Base-by-base conservation (phyloP, 805 yeast genomes). In the Yarrowia yakushimensis region DNA sequence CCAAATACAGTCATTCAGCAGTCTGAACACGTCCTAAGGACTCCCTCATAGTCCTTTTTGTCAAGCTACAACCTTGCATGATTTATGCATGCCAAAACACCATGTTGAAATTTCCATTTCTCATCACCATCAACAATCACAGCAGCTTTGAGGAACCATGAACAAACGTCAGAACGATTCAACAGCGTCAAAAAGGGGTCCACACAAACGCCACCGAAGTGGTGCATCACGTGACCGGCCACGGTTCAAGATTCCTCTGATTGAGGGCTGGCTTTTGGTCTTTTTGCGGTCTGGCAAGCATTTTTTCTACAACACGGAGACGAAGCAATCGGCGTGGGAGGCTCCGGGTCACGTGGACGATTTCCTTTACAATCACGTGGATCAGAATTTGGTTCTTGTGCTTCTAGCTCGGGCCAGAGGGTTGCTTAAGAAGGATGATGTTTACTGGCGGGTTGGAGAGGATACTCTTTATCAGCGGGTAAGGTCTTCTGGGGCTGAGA, bases 251-350 rank as follows among this genome's bases (percentile, higher is more conserved):
- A 25, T 52, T 13, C 22, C 27, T 4, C 28, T 52, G 7, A 34
- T 34, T 23, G 59, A 66, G 11, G 52, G 45, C 18, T 82, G 84
- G 85, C 36, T 63, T 2, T 63, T 81, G n/a, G 73, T 81, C 1
- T 71, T 82, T 22, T 72, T 78, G 15, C 70, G 71, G 22, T 69
- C 72, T 9, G 85, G 84, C 0, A 62, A 74, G 2, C 77, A 79
- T 63, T 81, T 76, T 68, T 81, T 75, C 48, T 69, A 76, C 63
- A 74, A 79, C 65, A 37, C 30, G 0, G 62, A 41, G 2, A 69
- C 75, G 0, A 65, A 68, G 9, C 64, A 63, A 39, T 74, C 80
- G 1, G 61, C 65, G 4, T 78, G 82, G 81, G 61, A 64, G 22
- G 71, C 78, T 8, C 74, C 75, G 0, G 70, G 68, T 1, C 68